Evolutionary conservation across 495 filamentous ascomycete species (phyloP), one percentile per base, ranked within the genome.

Genomic region (Trichocladium uniseriatum): DNA sequence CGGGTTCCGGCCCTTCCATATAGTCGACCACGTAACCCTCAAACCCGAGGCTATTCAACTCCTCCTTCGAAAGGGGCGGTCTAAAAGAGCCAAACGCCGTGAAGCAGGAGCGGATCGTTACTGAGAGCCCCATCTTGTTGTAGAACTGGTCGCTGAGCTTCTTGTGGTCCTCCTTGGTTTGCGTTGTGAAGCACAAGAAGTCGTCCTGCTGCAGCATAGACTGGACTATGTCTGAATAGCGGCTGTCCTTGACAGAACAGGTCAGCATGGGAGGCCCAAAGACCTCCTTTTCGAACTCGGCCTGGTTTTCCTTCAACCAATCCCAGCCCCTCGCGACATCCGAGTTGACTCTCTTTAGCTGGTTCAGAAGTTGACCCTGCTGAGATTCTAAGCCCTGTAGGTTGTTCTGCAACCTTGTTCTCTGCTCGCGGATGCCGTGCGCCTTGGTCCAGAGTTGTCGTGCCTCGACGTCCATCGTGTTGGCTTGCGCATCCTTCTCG

Each of bases 191-290:
- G 11, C 82, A 78, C 6, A 79, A 62, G 40, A 85, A 81, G 51
- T 90, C 84, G 11, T 62, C 75, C 8, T 43, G 52, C n/a, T 71
- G 65, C 8, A 99, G 60, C 16, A 85, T 59, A 3, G 78, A 74
- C 64, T 99, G 92, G 10, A 99, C 68, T 8, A 79, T 75, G 59
- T 87, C 73, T 19, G 82, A 81, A 58, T 83, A 90, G 45, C 69
- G 76, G 14, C 77, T 77, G 59, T 95, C 80, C 47, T 84, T 90
- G 31, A 96, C 64, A 0, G 85, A 85, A 63, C 91, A 95, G 19
- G 75, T 80, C 13, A 99, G 68, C 48, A 91, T 75, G 0, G 92
- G 81, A 15, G 92, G 92, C 0, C 88, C 89, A 63, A 87, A 90
- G 19, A 97, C 83, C 53, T 84, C 76, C 45, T 84, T 79, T 61